These are phyloP conservation scores for Globisporangium yorkense DNA, from an alignment of 352 stramenopile species.

Conservation along the genomic window DNA sequence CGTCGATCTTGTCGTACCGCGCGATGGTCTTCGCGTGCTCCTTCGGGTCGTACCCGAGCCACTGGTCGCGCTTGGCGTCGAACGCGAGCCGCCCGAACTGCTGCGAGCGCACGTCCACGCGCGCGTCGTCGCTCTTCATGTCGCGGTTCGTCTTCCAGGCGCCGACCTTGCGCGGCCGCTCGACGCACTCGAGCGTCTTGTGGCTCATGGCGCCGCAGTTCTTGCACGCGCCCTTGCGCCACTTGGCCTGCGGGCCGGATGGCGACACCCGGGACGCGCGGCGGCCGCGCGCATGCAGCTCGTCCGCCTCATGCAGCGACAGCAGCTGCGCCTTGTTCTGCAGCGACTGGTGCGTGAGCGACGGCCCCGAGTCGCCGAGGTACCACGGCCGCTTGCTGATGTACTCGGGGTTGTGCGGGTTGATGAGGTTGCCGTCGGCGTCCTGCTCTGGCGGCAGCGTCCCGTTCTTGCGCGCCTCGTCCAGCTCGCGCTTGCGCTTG, in stretches of 20 bases:
- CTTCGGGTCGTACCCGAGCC: conserved; percentile 91
- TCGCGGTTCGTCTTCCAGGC: conserved; percentile 92
- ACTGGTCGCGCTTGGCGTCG: conserved; percentile 97
- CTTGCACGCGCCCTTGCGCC: conserved; percentile 90
- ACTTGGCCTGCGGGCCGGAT: conserved; percentile 31
- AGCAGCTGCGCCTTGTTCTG: conserved; percentile 90
- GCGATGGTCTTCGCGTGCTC: conserved; percentile 75
- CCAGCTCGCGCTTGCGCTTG: conserved; percentile 86
- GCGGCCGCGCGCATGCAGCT: conserved; percentile 56
- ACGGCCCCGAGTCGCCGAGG: conserved; percentile 90
- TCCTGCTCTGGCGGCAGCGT: conserved; percentile 84
- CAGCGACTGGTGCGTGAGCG: conserved; percentile 93
- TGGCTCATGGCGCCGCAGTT: conserved; percentile 94
- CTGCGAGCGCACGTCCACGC: conserved; percentile 83
- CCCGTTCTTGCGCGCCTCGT: conserved; percentile 89
- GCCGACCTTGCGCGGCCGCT: conserved; percentile 87
- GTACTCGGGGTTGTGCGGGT: conserved; percentile 99
- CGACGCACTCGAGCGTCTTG: conserved; percentile 90
- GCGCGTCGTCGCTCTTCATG: conserved; percentile 79
- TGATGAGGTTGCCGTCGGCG: conserved; percentile 96
- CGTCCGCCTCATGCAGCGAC: conserved; percentile 86
- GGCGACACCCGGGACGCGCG: conserved; percentile 1
- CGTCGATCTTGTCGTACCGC: conserved; percentile 81
- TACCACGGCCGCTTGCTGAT: conserved; percentile 99
- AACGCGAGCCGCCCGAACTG: conserved; percentile 94